Evolutionary conservation across 2,329 filamentous ascomycete species (phyloP), one percentile per base, ranked within the genome.

Genomic region (Aureobasidium leucospermi): DNA sequence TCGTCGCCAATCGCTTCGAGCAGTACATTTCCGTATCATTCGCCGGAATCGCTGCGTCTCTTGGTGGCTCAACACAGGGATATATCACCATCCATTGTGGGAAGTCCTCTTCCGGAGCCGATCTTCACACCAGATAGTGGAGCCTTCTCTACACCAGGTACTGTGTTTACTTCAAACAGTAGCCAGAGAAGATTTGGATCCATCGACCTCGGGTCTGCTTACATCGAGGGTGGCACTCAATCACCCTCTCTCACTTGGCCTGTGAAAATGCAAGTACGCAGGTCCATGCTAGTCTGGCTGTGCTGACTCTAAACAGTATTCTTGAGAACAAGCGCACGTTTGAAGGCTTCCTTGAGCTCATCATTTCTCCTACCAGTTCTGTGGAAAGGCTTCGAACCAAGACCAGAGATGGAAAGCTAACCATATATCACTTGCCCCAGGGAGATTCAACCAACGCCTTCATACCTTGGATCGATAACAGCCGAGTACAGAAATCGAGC

Each of bases 381-480:
- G 47, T 49, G 1, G 47, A 49, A 15, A 49, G 38, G 47, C 31
- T 49, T 15, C 31, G 32, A 15, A 49, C 31, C n/a, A 49, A 38
- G 11, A 49, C 47, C 2, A 36, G 47, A 38, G 47, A 49, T 13
- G 10, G 28, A 3, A 49, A 38, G 6, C 34, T 48, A 6, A 49
- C 32, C 6, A 19, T 49, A 13, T 49, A 49, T 15, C 47, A 49
- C 28, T 10, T 49, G 16, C 47, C 47, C 13, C 16, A 36, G 11
- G 47, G 47, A 38, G 15, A 36, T 38, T 9, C 4, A 8, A 1
- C 3, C 2, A 53, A 42, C 11, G 9, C 49, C 10, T 42, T 53
- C 13, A n/a, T 53, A 11, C 49, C 49, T 41, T 53, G 49, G 49
- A 16, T 53, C 10, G 49, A 53, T 9, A 53, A 53, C 36, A 42